A percentile compares a stretch with the other conserved stretches of the same genome.
phyloP scores from a whole-genome alignment of 306 rosid genomes.

The Medicago lupulina region DNA sequence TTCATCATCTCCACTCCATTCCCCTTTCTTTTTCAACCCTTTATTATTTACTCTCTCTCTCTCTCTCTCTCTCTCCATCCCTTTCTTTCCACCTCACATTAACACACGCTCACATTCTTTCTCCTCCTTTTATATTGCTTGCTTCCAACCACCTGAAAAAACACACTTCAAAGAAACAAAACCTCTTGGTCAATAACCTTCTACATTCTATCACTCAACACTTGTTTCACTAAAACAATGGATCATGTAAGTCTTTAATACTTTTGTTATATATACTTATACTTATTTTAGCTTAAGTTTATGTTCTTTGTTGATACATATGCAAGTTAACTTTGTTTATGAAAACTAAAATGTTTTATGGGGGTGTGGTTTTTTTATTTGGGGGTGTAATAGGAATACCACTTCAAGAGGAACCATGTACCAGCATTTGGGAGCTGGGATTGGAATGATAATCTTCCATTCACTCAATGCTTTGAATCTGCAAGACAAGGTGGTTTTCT shows the following conservation, averaged over 20 bases:
- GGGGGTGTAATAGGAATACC: slow-evolving; percentile 57
- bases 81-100: slow-evolving; percentile 21
- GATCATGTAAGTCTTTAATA: slow-evolving; percentile 42
- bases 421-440: slow-evolving; percentile 98
- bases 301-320: not conserved
- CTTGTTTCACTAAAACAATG: slow-evolving; percentile 31
- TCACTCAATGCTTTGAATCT: slow-evolving; percentile 86
- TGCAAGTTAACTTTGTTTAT: not conserved
- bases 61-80: slow-evolving; percentile 1
- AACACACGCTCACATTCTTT: slow-evolving; percentile 21
- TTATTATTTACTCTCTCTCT: slow-evolving; percentile 20
- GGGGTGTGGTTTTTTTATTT: not conserved
- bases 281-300: not conserved
- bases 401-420: slow-evolving; percentile 61
- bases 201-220: not conserved
- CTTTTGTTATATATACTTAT: not conserved
- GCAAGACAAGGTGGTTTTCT: slow-evolving; percentile 64
- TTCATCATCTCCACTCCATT: slow-evolving; percentile 35
- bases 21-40: slow-evolving; percentile 34
- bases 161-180: slow-evolving; percentile 1
- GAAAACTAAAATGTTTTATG: not conserved
- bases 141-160: slow-evolving; percentile 45
- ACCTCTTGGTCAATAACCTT: not conserved
- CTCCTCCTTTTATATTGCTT: slow-evolving; percentile 42
- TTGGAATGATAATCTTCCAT: slow-evolving; percentile 84